Percentiles rank a stretch among this genome's conserved stretches.
Evolutionary conservation across 2,329 filamentous ascomycete species (phyloP).

Genomic region (Sporothrix brasiliensis): DNA sequence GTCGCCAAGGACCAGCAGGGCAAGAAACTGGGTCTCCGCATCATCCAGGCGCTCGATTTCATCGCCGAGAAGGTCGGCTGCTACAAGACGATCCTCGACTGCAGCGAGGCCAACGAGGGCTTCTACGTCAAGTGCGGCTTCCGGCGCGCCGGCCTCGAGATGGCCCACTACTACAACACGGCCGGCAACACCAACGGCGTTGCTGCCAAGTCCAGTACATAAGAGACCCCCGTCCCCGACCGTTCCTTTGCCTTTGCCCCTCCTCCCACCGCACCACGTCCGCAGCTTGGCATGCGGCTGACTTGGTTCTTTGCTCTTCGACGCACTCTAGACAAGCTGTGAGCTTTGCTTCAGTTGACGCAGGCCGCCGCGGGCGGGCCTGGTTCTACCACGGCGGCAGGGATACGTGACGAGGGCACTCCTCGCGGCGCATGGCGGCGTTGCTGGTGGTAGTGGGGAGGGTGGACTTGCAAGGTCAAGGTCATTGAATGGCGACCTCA

Average conservation of each 20-base stretch:
- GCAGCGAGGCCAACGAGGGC: slow-evolving; percentile 92
- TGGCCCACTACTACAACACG: slow-evolving; percentile 89
- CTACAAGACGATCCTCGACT: slow-evolving; percentile 97
- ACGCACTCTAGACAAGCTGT: slow-evolving; percentile 24
- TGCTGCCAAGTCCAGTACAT: slow-evolving; percentile 37
- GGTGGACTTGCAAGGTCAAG: background rate
- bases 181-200: slow-evolving; percentile 8
- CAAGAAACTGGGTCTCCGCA: slow-evolving; percentile 89
- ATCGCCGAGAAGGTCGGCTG: slow-evolving; percentile 87
- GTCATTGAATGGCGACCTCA: background rate
- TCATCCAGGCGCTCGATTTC: slow-evolving; percentile 91
- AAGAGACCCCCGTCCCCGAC: background rate
- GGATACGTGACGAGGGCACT: background rate
- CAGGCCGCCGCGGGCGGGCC: background rate
- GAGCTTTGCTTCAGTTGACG: background rate
- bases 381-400: background rate
- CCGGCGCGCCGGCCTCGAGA: slow-evolving; percentile 86
- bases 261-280: background rate
- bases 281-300: slow-evolving; percentile 17
- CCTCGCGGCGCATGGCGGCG: background rate
- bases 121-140: slow-evolving; percentile 99
- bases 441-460: background rate
- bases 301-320: background rate
- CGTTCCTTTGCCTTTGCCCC: background rate
- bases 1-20: slow-evolving; percentile 94